Base-by-base conservation (phyloP, 352 stramenopile genomes). In the Pythium brachiatum region DNA sequence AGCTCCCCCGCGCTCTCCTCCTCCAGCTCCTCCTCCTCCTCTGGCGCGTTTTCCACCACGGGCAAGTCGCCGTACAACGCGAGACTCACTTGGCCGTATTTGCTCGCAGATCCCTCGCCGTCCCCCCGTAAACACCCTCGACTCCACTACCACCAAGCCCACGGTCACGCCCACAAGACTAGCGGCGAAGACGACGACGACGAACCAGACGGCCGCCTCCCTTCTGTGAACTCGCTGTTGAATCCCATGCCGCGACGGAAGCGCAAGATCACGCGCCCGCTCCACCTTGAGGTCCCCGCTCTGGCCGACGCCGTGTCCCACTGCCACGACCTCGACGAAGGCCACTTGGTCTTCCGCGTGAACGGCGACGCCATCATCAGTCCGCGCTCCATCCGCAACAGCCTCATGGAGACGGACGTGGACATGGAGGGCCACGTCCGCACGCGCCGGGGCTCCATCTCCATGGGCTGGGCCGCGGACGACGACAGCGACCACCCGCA, bases 341-440 rank as follows among this genome's bases (percentile, higher is more conserved):
- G n/a, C 0, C 69, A 76, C 41, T 65, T 77, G 54, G 70, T 86
- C n/a, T 83, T 88, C 54, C 80, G 79, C 60, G 66, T 73, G 38
- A 84, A 86, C 51, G 78, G 78, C 44, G 81, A 66, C 36, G 75
- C 77, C 16, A 89, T 84, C 39, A 84, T 89, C 52, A 91, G 82
- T 47, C 82, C 82, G n/a, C 64, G 79, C 1, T 79, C 77, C 13
- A 89, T 90, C 65, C 77, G 76, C 51, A 84, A 86, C 59, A 86
- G 74, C 20, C 69, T 90, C 21, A 73, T 75, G 11, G 81, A 89
- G 56, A 70, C 79, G 26, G 71, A 83, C 50, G 81, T 75, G 46
- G 77, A 75, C 18, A 55, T 82, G 18, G 68, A 88, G 20, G 72
- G 68, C 25, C 78, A 83, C 58, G 53, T 73, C 1, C 59, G 74